A percentile compares a stretch with the other conserved stretches of the same genome.
phyloP scores from a whole-genome alignment of 2,329 filamentous ascomycete species.

The Coniella vitis region DNA sequence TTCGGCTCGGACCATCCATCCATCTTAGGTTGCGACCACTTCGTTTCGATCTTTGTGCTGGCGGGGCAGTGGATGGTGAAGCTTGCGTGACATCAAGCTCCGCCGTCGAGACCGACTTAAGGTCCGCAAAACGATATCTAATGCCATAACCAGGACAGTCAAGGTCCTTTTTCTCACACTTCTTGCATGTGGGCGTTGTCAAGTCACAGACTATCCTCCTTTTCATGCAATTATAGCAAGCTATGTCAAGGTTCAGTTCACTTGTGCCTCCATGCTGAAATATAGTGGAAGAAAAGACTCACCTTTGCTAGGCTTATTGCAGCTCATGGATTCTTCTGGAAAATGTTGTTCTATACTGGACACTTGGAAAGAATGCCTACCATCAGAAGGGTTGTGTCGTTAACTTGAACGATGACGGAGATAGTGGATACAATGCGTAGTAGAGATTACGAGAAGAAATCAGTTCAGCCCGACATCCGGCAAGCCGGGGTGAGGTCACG shows the following conservation, averaged over 20 bases:
- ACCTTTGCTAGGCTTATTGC: conserved; percentile 12
- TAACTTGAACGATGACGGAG: too few relatives aligned
- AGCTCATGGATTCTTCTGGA: too few relatives aligned
- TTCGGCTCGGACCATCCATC: conserved; percentile 3
- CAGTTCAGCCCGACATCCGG: too few relatives aligned
- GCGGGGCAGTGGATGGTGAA: not conserved
- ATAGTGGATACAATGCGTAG: too few relatives aligned
- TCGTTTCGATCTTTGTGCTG: not conserved
- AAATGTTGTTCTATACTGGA: too few relatives aligned
- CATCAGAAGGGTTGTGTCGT: too few relatives aligned
- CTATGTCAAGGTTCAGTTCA: too few relatives aligned
- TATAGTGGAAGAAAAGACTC: not conserved
- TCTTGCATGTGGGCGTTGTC: conserved; percentile 11
- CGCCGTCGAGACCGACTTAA: not conserved
- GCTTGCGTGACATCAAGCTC: not conserved
- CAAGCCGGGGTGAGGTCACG: too few relatives aligned
- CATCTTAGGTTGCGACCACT: conserved; percentile 6
- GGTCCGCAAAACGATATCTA: conserved; percentile 12
- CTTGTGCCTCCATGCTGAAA: too few relatives aligned
- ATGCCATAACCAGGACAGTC: conserved; percentile 14
- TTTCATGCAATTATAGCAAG: conserved; percentile 15
- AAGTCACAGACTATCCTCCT: conserved; percentile 15
- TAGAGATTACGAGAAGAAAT: too few relatives aligned
- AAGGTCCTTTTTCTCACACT: conserved; percentile 13
- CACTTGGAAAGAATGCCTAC: too few relatives aligned